phyloP scores from a whole-genome alignment of 805 yeast species.

The Teunomyces aglyptinius region DNA sequence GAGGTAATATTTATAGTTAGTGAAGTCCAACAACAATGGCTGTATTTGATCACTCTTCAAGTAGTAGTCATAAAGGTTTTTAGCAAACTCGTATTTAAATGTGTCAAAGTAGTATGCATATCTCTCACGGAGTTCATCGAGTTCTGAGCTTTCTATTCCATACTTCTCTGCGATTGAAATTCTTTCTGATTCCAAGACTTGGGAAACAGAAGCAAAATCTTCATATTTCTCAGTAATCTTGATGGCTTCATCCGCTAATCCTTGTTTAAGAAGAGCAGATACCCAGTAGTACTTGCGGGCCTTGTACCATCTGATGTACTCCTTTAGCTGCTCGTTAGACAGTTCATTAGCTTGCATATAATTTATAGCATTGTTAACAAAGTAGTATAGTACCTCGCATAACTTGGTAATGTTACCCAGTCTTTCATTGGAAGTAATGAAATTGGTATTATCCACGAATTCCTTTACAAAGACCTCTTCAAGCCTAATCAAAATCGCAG shows the following conservation, averaged over 20 bases:
- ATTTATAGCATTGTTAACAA: constrained; percentile 33
- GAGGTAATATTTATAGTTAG: constrained; percentile 49
- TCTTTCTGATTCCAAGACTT: constrained; percentile 38
- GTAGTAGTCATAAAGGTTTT: constrained; percentile 57
- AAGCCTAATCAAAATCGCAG: constrained; percentile 35
- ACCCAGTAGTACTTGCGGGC: constrained; percentile 53
- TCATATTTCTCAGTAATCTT: constrained; percentile 61
- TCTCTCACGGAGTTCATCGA: constrained; percentile 15
- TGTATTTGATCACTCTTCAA: constrained; percentile 51
- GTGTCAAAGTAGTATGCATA: constrained; percentile 55
- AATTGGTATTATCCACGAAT: constrained; percentile 7
- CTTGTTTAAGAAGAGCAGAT: constrained; percentile 48
- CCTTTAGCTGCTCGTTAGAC: constrained; percentile 23
- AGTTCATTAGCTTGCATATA: constrained; percentile 27
- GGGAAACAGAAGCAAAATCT: constrained; percentile 66
- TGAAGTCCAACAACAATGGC: constrained; percentile 55
- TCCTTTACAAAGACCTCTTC: constrained; percentile 40
- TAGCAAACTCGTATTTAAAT: constrained; percentile 70
- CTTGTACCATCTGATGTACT: constrained; percentile 34
- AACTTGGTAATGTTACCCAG: constrained; percentile 22
- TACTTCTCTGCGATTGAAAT: constrained; percentile 17
- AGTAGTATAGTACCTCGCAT: constrained; percentile 33
- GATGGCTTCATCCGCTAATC: constrained; percentile 53
- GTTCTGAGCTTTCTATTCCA: constrained; percentile 17
- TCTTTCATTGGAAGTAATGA: constrained; percentile 13